These are phyloP conservation scores for Fulvia fulva DNA, from an alignment of 2,329 filamentous ascomycete genomes.

Conservation along the genomic window DNA sequence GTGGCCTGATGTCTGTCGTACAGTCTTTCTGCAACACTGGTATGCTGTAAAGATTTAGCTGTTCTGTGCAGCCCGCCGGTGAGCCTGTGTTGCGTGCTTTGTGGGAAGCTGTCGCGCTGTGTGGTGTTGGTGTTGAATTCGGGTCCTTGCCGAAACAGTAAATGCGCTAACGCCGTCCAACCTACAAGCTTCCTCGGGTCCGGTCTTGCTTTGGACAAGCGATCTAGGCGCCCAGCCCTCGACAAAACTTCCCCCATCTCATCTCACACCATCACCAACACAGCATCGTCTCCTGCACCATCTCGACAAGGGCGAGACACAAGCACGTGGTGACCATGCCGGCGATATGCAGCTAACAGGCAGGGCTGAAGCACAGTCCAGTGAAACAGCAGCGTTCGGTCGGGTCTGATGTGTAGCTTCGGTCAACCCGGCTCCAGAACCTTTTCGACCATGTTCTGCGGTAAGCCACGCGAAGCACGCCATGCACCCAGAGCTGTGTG, in stretches of 20 bases:
- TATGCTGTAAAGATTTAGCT: background rate
- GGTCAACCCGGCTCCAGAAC: background rate
- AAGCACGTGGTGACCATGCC: background rate
- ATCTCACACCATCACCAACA: background rate
- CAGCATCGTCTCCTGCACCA: background rate
- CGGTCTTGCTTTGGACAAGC: background rate
- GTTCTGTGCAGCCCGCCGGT: background rate
- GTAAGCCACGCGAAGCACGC: conserved; percentile 2
- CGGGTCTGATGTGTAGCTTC: background rate
- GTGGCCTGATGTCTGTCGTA: background rate
- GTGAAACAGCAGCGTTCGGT: background rate
- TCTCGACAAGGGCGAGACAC: background rate
- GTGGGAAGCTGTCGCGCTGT: background rate
- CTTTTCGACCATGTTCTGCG: too few species aligned
- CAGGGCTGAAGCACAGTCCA: background rate
- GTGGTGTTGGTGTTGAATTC: background rate
- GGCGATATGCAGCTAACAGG: background rate
- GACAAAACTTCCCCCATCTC: background rate
- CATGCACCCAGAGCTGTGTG: background rate
- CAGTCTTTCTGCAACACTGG: too few species aligned
- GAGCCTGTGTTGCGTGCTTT: background rate
- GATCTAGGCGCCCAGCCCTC: background rate
- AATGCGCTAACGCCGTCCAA: background rate
- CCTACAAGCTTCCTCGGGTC: background rate
- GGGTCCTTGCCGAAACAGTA: background rate